Evolutionary conservation across 352 stramenopile species (phyloP).

Genomic region (Plasmopara muralis): DNA sequence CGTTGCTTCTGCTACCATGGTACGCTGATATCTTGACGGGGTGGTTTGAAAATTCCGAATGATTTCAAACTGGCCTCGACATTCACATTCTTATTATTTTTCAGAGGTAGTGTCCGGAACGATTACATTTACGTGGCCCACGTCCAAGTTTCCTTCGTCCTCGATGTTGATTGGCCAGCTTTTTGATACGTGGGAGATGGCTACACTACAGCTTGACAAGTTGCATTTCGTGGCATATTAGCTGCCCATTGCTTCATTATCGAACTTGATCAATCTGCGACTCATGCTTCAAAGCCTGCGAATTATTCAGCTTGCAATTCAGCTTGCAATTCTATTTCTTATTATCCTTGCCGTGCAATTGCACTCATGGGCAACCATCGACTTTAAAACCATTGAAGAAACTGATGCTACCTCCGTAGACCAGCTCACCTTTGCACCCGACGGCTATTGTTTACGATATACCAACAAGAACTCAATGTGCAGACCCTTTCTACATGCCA

Average conservation of each 20-base stretch:
- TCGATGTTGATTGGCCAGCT: slow-evolving; percentile 18
- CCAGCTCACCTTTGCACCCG: slow-evolving; percentile 37
- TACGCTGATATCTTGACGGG: neutral
- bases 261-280: neutral
- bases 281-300: slow-evolving; percentile 18
- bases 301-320: slow-evolving; percentile 19
- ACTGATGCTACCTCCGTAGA: neutral
- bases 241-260: neutral
- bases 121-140: neutral
- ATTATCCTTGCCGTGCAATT: slow-evolving; percentile 20
- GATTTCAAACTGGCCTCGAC: neutral
- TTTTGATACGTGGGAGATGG: slow-evolving; percentile 21
- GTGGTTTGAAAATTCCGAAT: slow-evolving; percentile 6
- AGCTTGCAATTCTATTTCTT: slow-evolving; percentile 24
- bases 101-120: neutral
- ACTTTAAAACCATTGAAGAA: slow-evolving; percentile 10
- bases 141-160: slow-evolving; percentile 3
- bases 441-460: slow-evolving; percentile 37
- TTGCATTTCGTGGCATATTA: slow-evolving; percentile 6
- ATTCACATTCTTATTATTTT: neutral
- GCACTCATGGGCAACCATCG: slow-evolving; percentile 33
- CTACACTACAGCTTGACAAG: slow-evolving; percentile 2
- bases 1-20: neutral
- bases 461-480: slow-evolving; percentile 33
- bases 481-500: slow-evolving; percentile 33